Percentiles rank a stretch among this genome's conserved stretches.
phyloP scores from a whole-genome alignment of 2,329 filamentous ascomycete species.

The Elsinoe batatas region DNA sequence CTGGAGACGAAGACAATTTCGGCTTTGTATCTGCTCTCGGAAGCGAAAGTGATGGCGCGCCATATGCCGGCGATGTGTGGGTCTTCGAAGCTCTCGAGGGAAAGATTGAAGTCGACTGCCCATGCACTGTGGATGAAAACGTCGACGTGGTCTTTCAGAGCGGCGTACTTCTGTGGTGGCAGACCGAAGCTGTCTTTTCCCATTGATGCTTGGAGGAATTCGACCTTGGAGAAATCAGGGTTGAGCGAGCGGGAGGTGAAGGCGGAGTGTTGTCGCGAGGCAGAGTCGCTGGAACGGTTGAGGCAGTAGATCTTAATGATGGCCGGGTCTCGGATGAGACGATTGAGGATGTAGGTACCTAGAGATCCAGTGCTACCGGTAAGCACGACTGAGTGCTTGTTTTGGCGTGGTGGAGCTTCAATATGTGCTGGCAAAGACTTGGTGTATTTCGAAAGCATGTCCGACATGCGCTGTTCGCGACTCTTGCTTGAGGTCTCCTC shows the following conservation, averaged over 20 bases:
- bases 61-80: slow-evolving; percentile 25
- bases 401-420: neutral
- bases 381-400: slow-evolving; percentile 23
- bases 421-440: slow-evolving; percentile 16
- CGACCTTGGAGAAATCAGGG: slow-evolving; percentile 21
- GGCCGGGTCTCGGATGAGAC: slow-evolving; percentile 20
- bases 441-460: slow-evolving; percentile 25
- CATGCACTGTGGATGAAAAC: slow-evolving; percentile 31
- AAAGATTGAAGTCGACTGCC: slow-evolving; percentile 31
- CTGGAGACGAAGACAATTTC: slow-evolving; percentile 32
- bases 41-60: slow-evolving; percentile 22
- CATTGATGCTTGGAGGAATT: slow-evolving; percentile 22
- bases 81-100: slow-evolving; percentile 24
- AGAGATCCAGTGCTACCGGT: slow-evolving; percentile 30
- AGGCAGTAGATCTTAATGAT: slow-evolving; percentile 26
- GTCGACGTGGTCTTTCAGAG: slow-evolving; percentile 20
- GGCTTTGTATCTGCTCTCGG: slow-evolving; percentile 19
- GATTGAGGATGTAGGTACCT: slow-evolving; percentile 26
- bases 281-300: slow-evolving; percentile 22
- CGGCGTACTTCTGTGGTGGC: slow-evolving; percentile 17
- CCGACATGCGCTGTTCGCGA: slow-evolving; percentile 21
- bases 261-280: slow-evolving; percentile 18
- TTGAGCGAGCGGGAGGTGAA: slow-evolving; percentile 19
- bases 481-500: slow-evolving; percentile 6
- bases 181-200: slow-evolving; percentile 22